Base-by-base conservation (phyloP, 2,329 filamentous ascomycete species). In the Botrytis elliptica region DNA sequence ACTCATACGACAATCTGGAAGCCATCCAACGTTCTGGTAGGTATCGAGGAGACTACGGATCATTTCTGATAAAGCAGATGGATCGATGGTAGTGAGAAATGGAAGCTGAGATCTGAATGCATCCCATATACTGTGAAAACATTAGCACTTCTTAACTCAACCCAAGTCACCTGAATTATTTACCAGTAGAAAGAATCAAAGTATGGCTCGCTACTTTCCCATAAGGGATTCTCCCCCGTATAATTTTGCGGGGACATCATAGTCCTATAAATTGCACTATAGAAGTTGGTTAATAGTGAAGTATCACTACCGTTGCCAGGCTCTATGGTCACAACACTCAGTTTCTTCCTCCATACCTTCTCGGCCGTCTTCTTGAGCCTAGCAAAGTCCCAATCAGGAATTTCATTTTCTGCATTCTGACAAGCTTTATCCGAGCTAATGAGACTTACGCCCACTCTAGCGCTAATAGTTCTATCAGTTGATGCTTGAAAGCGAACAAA, bases 161-260 rank as follows among this genome's bases (percentile, higher is more conserved):
- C 83, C 71, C 85, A 88, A 76, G 78, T 0, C 88, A 86, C 20
- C 83, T 81, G 1, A 86, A 83, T 3, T 55, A 67, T 59, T 55
- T 69, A 77, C 76, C 79, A 80, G 49, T 80, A 80, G 77, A 91
- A 93, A 0, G 90, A 92, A 80, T 93, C 91, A 78, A 91, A 93
- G 78, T 93, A 93, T 1, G 91, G 91, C 80, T 92, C 90, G 1
- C 84, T 84, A 65, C 87, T 90, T 6, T 86, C 76, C 90, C 91
- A 93, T 0, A 89, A 79, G 0, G 90, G 90, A 71, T 93, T 93
- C 79, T 93, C 91, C 0, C 90, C 90, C 0, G 91, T 93, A 76
- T 92, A 92, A 76, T 93, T 91, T 77, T 93, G 91, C 3, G 91
- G 91, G 69, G 88, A 90, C 75, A 93, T 88, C 86, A 92, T 88